These are phyloP conservation scores for Trichophyton verrucosum DNA, from an alignment of 2,329 filamentous ascomycete species.

Conservation along the genomic window DNA sequence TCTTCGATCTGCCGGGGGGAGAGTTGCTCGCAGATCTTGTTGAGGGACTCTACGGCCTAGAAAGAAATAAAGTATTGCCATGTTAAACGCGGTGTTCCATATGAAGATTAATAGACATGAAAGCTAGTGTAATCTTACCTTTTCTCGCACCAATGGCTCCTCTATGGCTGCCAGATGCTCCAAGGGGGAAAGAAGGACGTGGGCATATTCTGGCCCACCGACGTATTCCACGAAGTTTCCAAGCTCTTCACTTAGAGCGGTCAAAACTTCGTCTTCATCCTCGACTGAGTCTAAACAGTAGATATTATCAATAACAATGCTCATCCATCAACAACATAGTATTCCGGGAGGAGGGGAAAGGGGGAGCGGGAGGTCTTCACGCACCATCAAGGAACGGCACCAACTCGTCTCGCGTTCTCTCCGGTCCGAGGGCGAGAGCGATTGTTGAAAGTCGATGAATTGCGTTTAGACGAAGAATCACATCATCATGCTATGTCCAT, in stretches of 20 bases:
- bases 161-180: constrained; percentile 98
- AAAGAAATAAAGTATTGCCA: constrained; percentile 2
- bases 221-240: constrained; percentile 97
- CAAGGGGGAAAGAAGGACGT: constrained; percentile 89
- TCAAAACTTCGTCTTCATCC: constrained; percentile 96
- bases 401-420: constrained; percentile 94
- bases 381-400: constrained; percentile 97
- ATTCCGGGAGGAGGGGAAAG: neutral
- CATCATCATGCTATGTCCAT: constrained; percentile 75
- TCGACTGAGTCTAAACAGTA: constrained; percentile 77
- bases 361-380: constrained; percentile 26
- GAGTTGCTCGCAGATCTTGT: constrained; percentile 94
- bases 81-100: neutral
- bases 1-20: constrained; percentile 90
- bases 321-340: neutral
- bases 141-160: constrained; percentile 93
- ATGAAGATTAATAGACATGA: neutral
- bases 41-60: constrained; percentile 94
- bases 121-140: constrained; percentile 46
- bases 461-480: constrained; percentile 91
- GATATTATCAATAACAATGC: neutral
- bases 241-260: constrained; percentile 91
- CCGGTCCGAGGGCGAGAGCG: constrained; percentile 85
- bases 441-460: constrained; percentile 98
- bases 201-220: constrained; percentile 81